Conservation (phyloP, 2,329 filamentous ascomycete genomes). For the Podosphaera fusca region DNA sequence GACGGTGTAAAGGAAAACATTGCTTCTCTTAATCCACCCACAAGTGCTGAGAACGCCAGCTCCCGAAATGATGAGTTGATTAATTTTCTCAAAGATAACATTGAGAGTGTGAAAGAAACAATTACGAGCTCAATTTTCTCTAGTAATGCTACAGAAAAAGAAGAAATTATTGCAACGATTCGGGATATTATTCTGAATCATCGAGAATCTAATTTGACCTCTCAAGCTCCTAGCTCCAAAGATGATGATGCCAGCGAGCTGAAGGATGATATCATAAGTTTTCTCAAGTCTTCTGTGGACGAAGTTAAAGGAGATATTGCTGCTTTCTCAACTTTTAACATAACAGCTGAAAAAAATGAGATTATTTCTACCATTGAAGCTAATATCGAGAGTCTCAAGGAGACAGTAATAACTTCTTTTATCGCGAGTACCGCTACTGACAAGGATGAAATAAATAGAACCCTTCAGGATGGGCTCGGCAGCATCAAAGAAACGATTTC, state of each 20-base stretch:
- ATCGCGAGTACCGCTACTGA: not conserved
- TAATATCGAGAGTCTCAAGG: not conserved
- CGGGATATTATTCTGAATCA: slow-evolving; percentile 18
- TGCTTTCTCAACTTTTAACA: slow-evolving; percentile 24
- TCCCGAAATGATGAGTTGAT: slow-evolving; percentile 43
- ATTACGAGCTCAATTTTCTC: slow-evolving; percentile 27
- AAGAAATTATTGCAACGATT: slow-evolving; percentile 41
- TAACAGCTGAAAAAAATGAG: slow-evolving; percentile 32
- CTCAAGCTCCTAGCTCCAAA: not conserved
- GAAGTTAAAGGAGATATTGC: slow-evolving; percentile 33
- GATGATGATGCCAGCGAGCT: not conserved
- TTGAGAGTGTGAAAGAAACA: slow-evolving; percentile 39
- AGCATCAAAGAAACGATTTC: slow-evolving; percentile 33
- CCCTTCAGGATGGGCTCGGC: slow-evolving; percentile 50
- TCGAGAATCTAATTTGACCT: not conserved
- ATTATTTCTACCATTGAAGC: slow-evolving; percentile 36
- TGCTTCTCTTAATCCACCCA: not conserved
- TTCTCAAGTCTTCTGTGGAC: slow-evolving; percentile 57
- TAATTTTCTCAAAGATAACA: slow-evolving; percentile 59
- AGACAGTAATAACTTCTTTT: not conserved
- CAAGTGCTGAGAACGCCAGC: not conserved
- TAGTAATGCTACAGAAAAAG: slow-evolving; percentile 23
- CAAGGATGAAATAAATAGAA: slow-evolving; percentile 34
- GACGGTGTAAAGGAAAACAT: slow-evolving; percentile 32
- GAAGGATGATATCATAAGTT: slow-evolving; percentile 65